Conservation (phyloP, 2,329 filamentous ascomycete species). For the Penicillium sp. region DNA sequence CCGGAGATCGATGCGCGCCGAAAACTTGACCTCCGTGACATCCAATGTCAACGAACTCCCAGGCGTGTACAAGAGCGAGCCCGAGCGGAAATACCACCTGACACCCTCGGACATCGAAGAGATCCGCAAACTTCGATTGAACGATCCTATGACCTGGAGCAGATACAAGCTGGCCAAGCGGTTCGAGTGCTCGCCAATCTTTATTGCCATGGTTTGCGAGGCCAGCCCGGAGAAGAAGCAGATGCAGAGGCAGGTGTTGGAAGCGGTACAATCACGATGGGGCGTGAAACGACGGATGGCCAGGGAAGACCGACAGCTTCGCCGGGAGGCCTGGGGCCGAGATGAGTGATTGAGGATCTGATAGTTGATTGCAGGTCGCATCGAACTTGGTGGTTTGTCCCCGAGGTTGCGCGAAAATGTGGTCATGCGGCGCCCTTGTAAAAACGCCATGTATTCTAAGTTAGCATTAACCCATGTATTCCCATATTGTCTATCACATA, state of each 20-base stretch:
- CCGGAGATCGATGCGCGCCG: conserved; percentile 49
- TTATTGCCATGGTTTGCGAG: conserved; percentile 59
- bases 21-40: conserved; percentile 23
- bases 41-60: conserved; percentile 39
- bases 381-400: background rate
- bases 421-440: conserved; percentile 11
- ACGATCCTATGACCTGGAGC: conserved; percentile 61
- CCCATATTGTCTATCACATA: conserved; percentile 6
- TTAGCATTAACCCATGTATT: conserved; percentile 22
- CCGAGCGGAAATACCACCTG: conserved; percentile 63
- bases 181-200: conserved; percentile 62
- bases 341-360: conserved; percentile 45
- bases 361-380: background rate
- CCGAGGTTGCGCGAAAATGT: background rate
- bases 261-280: conserved; percentile 59
- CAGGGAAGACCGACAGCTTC: conserved; percentile 59
- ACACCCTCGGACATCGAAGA: conserved; percentile 56
- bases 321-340: conserved; percentile 60
- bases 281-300: conserved; percentile 59
- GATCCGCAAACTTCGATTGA: conserved; percentile 55
- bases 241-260: conserved; percentile 49
- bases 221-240: conserved; percentile 51
- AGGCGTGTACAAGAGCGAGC: conserved; percentile 49
- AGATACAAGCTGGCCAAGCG: conserved; percentile 58
- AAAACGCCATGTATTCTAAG: conserved; percentile 26